These are phyloP conservation scores for Takakia lepidozioides DNA, from an alignment of 225 moss, liverwort and hornwort species.

Conservation along the genomic window DNA sequence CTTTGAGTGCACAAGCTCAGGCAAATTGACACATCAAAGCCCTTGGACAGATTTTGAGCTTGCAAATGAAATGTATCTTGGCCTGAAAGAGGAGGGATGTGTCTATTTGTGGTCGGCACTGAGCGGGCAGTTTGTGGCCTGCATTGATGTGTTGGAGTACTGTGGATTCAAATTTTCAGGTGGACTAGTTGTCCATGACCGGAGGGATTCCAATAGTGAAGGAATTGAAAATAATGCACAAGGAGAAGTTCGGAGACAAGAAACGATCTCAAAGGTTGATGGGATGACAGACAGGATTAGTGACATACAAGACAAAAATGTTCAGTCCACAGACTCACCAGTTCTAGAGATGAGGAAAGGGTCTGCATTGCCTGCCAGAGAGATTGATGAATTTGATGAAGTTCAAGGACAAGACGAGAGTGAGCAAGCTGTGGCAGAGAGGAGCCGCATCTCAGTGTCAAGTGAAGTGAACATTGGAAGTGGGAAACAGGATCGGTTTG, in stretches of 20 bases:
- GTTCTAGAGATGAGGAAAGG: slow-evolving; percentile 9
- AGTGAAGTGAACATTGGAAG: slow-evolving; percentile 1
- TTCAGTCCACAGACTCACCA: background rate
- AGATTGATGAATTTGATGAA: background rate
- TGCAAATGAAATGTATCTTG: slow-evolving; percentile 57
- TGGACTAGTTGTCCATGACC: slow-evolving; percentile 5
- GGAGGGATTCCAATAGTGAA: slow-evolving; percentile 5
- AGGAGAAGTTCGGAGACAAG: no score
- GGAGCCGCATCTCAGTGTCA: background rate
- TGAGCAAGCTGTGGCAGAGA: background rate
- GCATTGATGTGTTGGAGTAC: slow-evolving; percentile 59
- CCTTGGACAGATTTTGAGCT: slow-evolving; percentile 74
- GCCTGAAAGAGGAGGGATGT: slow-evolving; percentile 65
- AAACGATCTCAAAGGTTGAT: background rate
- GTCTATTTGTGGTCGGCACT: slow-evolving; percentile 59
- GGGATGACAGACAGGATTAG: slow-evolving; percentile 10
- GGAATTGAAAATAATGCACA: slow-evolving; percentile 11
- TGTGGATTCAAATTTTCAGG: slow-evolving; percentile 44
- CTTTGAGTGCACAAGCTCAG: slow-evolving; percentile 10
- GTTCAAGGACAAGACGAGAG: background rate
- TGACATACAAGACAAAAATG: slow-evolving; percentile 5
- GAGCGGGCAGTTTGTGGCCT: slow-evolving; percentile 49
- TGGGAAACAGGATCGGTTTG: slow-evolving; percentile 10
- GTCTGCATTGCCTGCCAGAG: background rate
- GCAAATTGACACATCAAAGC: slow-evolving; percentile 15